phyloP scores from a whole-genome alignment of 228 moss, liverwort and hornwort species.

The Sphagnum fallax region DNA sequence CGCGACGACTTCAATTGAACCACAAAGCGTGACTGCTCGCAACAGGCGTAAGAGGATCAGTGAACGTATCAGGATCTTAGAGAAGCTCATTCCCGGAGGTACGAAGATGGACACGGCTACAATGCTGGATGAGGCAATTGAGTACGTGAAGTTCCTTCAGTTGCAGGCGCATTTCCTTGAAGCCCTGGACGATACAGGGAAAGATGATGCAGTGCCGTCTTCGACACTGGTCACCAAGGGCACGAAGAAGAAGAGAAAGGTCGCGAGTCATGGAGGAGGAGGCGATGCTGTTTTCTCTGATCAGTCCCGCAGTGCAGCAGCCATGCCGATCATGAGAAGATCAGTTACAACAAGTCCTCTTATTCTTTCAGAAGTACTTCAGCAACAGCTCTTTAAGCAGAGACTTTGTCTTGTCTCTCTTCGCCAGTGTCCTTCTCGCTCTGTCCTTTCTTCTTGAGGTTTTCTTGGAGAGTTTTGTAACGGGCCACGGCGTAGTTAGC shows the following conservation, averaged over 20 bases:
- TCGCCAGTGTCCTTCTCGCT: slow-evolving; percentile 49
- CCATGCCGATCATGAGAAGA: slow-evolving; percentile 9
- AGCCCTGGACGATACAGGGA: slow-evolving; percentile 20
- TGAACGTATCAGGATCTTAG: slow-evolving; percentile 41
- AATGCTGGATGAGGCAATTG: slow-evolving; percentile 62
- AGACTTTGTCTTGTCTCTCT: slow-evolving; percentile 83
- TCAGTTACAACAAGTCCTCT: slow-evolving; percentile 51
- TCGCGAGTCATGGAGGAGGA: slow-evolving; percentile 28
- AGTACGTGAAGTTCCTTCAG: slow-evolving; percentile 55
- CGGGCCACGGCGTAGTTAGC: too few relatives aligned
- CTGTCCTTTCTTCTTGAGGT: background rate
- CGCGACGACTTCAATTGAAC: slow-evolving; percentile 41
- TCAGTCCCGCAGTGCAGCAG: slow-evolving; percentile 8
- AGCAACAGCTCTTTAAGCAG: slow-evolving; percentile 99
- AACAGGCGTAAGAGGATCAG: slow-evolving; percentile 57
- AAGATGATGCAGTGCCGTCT: slow-evolving; percentile 6
- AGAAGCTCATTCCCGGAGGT: slow-evolving; percentile 55
- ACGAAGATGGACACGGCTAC: slow-evolving; percentile 67
- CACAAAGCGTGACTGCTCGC: slow-evolving; percentile 54
- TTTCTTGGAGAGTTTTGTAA: too few relatives aligned
- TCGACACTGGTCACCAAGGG: background rate
- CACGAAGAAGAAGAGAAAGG: slow-evolving; percentile 4
- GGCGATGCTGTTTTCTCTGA: slow-evolving; percentile 6
- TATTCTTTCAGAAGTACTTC: slow-evolving; percentile 78
- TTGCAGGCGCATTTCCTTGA: slow-evolving; percentile 51